Evolutionary conservation across 2,329 filamentous ascomycete species (phyloP), one percentile per base, ranked within the genome.

Genomic region (Dactylellina drechsleri): DNA sequence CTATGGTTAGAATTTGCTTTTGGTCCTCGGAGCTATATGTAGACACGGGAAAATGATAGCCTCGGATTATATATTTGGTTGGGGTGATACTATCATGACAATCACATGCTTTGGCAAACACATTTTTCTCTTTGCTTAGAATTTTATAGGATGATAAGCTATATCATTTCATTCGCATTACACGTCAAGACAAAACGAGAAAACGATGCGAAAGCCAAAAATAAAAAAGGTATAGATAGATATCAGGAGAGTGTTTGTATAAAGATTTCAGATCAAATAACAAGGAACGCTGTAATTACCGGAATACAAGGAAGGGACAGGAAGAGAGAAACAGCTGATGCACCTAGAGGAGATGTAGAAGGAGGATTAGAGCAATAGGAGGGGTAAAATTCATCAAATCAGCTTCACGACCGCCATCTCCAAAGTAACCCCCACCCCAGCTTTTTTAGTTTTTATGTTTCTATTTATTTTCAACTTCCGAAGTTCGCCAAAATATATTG

Each of bases 231-330:
- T n/a, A 66, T 60, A 56, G 66, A 73, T 66, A 66, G 68, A 73
- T 73, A 49, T 60, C 54, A 73, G 49, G 23, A 43, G 47, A 6
- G 43, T 2, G 31, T 36, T 45, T 26, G 53, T 41, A 60, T 31
- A 50, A 31, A 20, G 16, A 47, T 28, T 59, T 20, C 23, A 45
- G 20, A 40, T 18, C 20, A 49, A 36, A 52, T 12, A 26, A 18
- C n/a, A 57, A 40, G 28, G 20, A 16, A 74, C 70, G 70, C 70
- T 74, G 70, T 23, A 74, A 74, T 74, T 74, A 74, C 70, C 53
- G 62, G 70, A 36, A 67, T 53, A 74, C 52, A 67, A 74, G 41
- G 50, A 67, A 64, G 70, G 62, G 31, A 64, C 50, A 58, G 68
- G 56, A 18, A 31, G 54, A 40, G 53, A 18, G 16, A 26, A 58